Percentiles rank a stretch among this genome's conserved stretches.
These are phyloP conservation scores for Populus alba DNA, from an alignment of 345 rosid species.

Conservation along the genomic window DNA sequence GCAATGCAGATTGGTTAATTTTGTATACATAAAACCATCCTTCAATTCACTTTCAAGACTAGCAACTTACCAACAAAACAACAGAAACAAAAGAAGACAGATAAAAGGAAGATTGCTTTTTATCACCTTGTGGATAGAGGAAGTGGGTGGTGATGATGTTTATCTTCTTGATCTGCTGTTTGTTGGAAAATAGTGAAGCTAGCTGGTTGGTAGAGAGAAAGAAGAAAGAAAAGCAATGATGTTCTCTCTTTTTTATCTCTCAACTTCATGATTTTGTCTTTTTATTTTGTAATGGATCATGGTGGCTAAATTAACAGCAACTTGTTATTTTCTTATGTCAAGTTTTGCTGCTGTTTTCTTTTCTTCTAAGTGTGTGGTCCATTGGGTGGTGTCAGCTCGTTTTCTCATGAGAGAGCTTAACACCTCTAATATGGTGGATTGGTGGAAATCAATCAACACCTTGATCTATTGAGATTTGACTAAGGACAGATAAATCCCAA, in stretches of 20 bases:
- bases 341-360: constrained; percentile 6
- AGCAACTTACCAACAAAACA: neutral
- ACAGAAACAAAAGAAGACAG: neutral
- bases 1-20: neutral
- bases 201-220: neutral
- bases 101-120: neutral
- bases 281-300: constrained; percentile 21
- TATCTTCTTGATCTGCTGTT: neutral
- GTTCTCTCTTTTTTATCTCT: constrained; percentile 5
- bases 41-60: neutral
- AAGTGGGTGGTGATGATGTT: constrained; percentile 20
- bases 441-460: neutral
- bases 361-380: neutral
- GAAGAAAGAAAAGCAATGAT: neutral
- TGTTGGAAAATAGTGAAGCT: neutral
- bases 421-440: constrained; percentile 5
- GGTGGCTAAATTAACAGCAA: constrained; percentile 2
- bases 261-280: constrained; percentile 5
- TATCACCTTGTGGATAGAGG: constrained; percentile 28
- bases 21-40: neutral
- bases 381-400: neutral
- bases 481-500: neutral
- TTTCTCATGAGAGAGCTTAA: constrained; percentile 6
- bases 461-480: neutral
- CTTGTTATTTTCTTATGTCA: constrained; percentile 5